A percentile compares a stretch with the other conserved stretches of the same genome.
These are phyloP conservation scores for Panicum miliaceum DNA, from an alignment of 176 grass and related monocot genomes.

Conservation along the genomic window DNA sequence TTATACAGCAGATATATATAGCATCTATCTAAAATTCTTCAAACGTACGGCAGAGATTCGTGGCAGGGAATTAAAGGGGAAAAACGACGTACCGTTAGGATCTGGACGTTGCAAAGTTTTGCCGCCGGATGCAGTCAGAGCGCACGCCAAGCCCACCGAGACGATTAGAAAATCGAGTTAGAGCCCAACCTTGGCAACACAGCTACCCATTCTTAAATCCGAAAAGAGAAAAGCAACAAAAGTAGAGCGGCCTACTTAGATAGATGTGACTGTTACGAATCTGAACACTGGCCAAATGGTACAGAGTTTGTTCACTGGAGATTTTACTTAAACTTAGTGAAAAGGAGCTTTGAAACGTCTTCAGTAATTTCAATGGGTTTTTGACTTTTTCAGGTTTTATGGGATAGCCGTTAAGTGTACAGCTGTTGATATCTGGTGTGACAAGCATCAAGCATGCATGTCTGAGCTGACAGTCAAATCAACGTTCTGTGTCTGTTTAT, in stretches of 20 bases:
- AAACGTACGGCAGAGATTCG: background rate
- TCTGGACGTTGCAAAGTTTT: constrained; percentile 48
- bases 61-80: background rate
- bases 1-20: background rate
- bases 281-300: background rate
- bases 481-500: background rate
- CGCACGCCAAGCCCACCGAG: constrained; percentile 23
- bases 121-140: constrained; percentile 19
- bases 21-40: background rate
- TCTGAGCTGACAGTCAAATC: background rate
- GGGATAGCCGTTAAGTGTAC: background rate
- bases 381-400: background rate
- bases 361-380: background rate
- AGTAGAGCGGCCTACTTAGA: background rate
- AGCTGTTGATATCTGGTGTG: background rate
- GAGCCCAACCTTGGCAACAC: constrained; percentile 3
- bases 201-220: constrained; percentile 6
- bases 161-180: constrained; percentile 35
- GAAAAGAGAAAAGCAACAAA: background rate
- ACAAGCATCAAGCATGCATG: background rate
- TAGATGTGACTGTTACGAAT: constrained; percentile 8
- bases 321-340: background rate
- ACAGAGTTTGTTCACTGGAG: background rate
- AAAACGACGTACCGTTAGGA: constrained; percentile 71
- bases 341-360: background rate